Percentiles rank a stretch among this genome's conserved stretches.
phyloP scores from a whole-genome alignment of 2,329 filamentous ascomycete species.

The Blastomyces gilchristii region DNA sequence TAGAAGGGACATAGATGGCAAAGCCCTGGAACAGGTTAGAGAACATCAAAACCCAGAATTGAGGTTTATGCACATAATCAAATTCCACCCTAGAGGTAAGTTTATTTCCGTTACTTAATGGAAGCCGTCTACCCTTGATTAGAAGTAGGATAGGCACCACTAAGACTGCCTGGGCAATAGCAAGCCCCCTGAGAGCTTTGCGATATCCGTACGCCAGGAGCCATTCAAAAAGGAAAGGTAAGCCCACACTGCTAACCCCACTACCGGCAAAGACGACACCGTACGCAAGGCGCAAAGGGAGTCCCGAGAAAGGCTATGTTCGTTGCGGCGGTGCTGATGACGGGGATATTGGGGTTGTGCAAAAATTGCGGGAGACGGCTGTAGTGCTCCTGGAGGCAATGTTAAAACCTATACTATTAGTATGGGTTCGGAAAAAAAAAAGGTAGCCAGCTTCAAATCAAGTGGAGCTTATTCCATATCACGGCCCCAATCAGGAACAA shows the following conservation, averaged over 20 bases:
- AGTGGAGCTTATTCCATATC: neutral
- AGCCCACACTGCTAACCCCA: neutral
- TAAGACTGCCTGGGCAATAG: neutral
- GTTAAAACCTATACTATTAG: neutral
- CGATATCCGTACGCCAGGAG: neutral
- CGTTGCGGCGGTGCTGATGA: neutral
- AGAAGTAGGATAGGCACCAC: neutral
- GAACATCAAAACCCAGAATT: neutral
- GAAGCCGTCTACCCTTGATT: neutral
- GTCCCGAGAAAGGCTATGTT: neutral
- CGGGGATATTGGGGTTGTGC: neutral
- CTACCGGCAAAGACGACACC: neutral
- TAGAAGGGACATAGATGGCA: conserved; percentile 1
- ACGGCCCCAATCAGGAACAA: neutral
- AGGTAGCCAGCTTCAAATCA: neutral
- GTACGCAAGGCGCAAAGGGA: neutral
- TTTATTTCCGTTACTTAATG: neutral
- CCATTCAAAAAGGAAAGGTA: neutral
- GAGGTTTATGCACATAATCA: neutral
- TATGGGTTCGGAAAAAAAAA: neutral
- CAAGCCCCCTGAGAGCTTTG: neutral
- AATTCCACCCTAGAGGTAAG: neutral
- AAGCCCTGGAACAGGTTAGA: conserved; percentile 1
- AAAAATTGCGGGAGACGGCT: neutral
- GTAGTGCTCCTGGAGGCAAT: neutral